Evolutionary conservation across 2,329 filamentous ascomycete genomes (phyloP).

Genomic region (Rutstroemia sp.): DNA sequence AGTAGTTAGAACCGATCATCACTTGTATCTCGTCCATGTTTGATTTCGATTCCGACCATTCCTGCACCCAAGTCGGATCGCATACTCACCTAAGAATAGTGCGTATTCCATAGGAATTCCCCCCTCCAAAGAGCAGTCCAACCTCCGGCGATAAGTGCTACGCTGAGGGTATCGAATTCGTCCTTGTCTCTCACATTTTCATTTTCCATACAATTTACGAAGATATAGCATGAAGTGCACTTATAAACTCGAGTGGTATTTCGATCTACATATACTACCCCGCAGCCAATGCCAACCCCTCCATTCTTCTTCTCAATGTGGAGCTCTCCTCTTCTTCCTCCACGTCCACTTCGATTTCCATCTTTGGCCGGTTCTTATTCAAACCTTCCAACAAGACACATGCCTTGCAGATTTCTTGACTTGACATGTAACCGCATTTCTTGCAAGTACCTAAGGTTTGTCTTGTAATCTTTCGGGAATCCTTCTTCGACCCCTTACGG

Average conservation of each 20-base stretch:
- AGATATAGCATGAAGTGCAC: neutral
- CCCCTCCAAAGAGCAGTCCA: too few relatives aligned
- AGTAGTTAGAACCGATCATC: too few relatives aligned
- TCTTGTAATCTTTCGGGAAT: constrained; percentile 38
- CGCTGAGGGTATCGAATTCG: too few relatives aligned
- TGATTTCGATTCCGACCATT: too few relatives aligned
- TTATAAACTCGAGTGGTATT: neutral
- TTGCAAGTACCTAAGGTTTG: constrained; percentile 78
- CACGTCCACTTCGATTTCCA: constrained; percentile 37
- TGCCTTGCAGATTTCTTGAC: constrained; percentile 88
- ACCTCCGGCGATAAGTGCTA: too few relatives aligned
- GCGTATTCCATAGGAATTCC: too few relatives aligned
- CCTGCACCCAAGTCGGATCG: too few relatives aligned
- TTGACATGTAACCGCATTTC: constrained; percentile 91
- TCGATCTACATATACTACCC: constrained; percentile 16
- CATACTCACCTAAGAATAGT: too few relatives aligned
- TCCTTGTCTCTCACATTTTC: too few relatives aligned
- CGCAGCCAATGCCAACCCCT: constrained; percentile 35
- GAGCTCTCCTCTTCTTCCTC: constrained; percentile 41
- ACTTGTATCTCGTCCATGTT: too few relatives aligned
- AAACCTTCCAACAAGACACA: constrained; percentile 83
- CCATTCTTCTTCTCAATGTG: constrained; percentile 43
- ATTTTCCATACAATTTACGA: neutral
- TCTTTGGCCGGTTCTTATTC: constrained; percentile 69
- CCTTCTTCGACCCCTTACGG: constrained; percentile 20